phyloP scores from a whole-genome alignment of 768 basidiomycete species.

The Tylopilus balloui region DNA sequence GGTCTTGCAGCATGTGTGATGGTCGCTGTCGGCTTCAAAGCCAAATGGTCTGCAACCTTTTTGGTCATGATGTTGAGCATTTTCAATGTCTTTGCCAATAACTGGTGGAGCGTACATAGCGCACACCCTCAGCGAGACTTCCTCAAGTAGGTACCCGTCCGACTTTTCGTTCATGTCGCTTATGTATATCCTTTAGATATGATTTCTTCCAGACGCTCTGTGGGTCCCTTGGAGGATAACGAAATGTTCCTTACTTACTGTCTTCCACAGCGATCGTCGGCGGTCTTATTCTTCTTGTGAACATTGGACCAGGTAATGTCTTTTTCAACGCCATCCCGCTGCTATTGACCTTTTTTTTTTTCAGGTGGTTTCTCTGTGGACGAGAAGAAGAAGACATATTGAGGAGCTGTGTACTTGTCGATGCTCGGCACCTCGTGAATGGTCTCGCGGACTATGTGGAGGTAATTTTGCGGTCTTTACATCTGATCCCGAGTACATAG shows the following conservation, averaged over 20 bases:
- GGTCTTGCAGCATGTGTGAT: conserved; percentile 90
- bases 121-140: conserved; percentile 96
- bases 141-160: conserved; percentile 69
- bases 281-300: conserved; percentile 93
- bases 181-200: conserved; percentile 52
- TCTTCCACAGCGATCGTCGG: conserved; percentile 76
- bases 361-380: conserved; percentile 92
- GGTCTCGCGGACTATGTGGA: neutral
- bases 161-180: conserved; percentile 10
- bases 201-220: conserved; percentile 99
- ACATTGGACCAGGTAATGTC: conserved; percentile 85
- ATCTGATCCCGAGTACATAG: conserved; percentile 18
- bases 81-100: conserved; percentile 98
- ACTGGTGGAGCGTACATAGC: conserved; percentile 94
- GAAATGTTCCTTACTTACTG: conserved; percentile 5
- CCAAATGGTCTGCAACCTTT: conserved; percentile 97
- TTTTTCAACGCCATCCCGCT: neutral
- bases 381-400: conserved; percentile 98
- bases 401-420: conserved; percentile 3
- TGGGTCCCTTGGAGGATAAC: conserved; percentile 16
- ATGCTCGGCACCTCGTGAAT: neutral
- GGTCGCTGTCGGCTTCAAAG: conserved; percentile 99
- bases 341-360: conserved; percentile 1
- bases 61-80: conserved; percentile 85
- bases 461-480: conserved; percentile 10